A percentile compares a stretch with the other conserved stretches of the same genome.
Conservation (phyloP, 1,284 basidiomycete species). For the Cryptococcus sp. region DNA sequence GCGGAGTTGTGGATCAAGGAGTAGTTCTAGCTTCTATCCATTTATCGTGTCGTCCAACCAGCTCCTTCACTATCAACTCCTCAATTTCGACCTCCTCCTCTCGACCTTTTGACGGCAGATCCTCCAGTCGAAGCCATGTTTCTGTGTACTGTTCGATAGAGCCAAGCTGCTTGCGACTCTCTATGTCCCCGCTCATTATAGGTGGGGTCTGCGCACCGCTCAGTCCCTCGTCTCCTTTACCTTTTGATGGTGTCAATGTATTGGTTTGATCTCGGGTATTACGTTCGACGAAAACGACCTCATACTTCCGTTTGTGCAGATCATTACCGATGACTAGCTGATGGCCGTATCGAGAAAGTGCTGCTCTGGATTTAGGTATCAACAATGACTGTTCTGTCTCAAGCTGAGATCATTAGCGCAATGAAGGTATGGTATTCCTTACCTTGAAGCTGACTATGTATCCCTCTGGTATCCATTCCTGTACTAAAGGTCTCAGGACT, state of each 20-base stretch:
- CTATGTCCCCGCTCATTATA: constrained; percentile 3
- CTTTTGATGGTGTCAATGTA: constrained; percentile 28
- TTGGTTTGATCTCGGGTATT: constrained; percentile 1
- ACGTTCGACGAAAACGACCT: constrained; percentile 78
- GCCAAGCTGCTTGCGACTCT: neutral
- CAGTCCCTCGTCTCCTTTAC: constrained; percentile 18
- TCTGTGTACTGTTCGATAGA: constrained; percentile 53
- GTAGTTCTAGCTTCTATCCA: constrained; percentile 54
- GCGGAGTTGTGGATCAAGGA: too few species aligned
- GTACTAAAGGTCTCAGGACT: constrained; percentile 84
- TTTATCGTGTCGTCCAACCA: constrained; percentile 65
- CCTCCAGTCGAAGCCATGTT: constrained; percentile 68
- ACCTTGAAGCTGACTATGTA: constrained; percentile 98
- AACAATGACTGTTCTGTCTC: constrained; percentile 83
- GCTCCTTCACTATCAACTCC: constrained; percentile 76
- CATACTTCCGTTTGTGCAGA: constrained; percentile 78
- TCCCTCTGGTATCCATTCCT: constrained; percentile 87
- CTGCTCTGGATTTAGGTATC: constrained; percentile 82
- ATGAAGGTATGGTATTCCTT: constrained; percentile 2
- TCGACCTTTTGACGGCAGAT: constrained; percentile 33
- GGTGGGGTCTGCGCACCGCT: constrained; percentile 15
- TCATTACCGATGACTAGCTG: constrained; percentile 97
- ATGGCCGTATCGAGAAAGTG: constrained; percentile 90
- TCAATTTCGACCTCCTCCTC: constrained; percentile 65
- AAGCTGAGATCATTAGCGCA: constrained; percentile 56